Percentiles rank a stretch among this genome's conserved stretches.
These are phyloP conservation scores for Fusarium anguioides DNA, from an alignment of 2,329 filamentous ascomycete species.

Conservation along the genomic window DNA sequence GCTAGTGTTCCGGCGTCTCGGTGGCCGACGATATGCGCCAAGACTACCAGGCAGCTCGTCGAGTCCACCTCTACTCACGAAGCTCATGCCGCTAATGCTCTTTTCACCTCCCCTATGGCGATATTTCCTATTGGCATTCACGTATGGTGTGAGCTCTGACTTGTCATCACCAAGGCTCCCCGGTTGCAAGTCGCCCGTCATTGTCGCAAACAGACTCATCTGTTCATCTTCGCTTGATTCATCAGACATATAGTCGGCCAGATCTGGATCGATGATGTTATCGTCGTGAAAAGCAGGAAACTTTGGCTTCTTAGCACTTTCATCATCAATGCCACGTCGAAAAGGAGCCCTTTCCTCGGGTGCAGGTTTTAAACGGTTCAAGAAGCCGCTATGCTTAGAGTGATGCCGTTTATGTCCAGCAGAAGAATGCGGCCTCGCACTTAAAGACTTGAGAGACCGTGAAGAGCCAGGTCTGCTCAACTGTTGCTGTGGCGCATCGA, in stretches of 20 bases:
- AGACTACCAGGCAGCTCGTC: slow-evolving; percentile 72
- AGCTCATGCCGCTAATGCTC: slow-evolving; percentile 76
- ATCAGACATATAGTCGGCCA: slow-evolving; percentile 96
- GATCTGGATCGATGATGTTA: slow-evolving; percentile 96
- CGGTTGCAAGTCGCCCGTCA: slow-evolving; percentile 73
- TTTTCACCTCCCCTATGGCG: slow-evolving; percentile 80
- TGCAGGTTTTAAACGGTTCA: slow-evolving; percentile 77
- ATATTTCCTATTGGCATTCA: slow-evolving; percentile 80
- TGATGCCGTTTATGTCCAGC: slow-evolving; percentile 83
- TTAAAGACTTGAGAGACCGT: slow-evolving; percentile 82
- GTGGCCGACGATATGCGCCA: slow-evolving; percentile 69
- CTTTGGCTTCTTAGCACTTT: slow-evolving; percentile 71
- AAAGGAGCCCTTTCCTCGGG: slow-evolving; percentile 89
- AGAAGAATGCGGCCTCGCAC: slow-evolving; percentile 79
- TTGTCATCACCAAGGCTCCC: slow-evolving; percentile 80
- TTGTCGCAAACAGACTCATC: slow-evolving; percentile 82
- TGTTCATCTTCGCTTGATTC: slow-evolving; percentile 94
- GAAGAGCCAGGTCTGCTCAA: slow-evolving; percentile 94
- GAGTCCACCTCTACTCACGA: slow-evolving; percentile 71
- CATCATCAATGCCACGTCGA: slow-evolving; percentile 76
- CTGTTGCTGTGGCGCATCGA: slow-evolving; percentile 82
- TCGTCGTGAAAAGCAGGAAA: slow-evolving; percentile 97
- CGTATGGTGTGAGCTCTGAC: slow-evolving; percentile 75
- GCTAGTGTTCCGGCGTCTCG: slow-evolving; percentile 84
- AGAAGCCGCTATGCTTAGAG: slow-evolving; percentile 83